Conservation (phyloP, 768 basidiomycete species). For the Pleurotus citrinopileatus region DNA sequence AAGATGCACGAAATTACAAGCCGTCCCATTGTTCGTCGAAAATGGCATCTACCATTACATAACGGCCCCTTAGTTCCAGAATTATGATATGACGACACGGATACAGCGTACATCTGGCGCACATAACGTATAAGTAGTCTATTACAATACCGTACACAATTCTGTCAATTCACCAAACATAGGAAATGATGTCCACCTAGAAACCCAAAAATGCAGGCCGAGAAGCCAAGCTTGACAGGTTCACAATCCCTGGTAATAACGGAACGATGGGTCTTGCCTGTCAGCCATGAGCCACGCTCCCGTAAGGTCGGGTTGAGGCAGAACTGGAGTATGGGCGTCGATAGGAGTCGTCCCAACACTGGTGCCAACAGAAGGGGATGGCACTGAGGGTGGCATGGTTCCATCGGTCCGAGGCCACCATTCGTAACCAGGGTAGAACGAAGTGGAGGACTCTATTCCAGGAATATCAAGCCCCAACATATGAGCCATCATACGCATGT, state of each 20-base stretch:
- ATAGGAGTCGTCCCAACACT: neutral
- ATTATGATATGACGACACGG: slow-evolving; percentile 17
- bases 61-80: no score
- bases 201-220: neutral
- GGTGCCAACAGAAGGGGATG: neutral
- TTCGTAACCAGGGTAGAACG: slow-evolving; percentile 56
- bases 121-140: neutral
- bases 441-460: slow-evolving; percentile 59
- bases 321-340: neutral
- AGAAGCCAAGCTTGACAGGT: neutral
- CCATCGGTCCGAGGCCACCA: slow-evolving; percentile 54
- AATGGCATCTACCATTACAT: slow-evolving; percentile 15
- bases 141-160: no score
- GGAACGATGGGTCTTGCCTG: neutral
- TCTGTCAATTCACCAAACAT: no score
- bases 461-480: slow-evolving; percentile 69
- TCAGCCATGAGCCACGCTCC: slow-evolving; percentile 7
- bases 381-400: neutral
- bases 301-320: neutral
- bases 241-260: slow-evolving; percentile 2
- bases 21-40: slow-evolving; percentile 15
- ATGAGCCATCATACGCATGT: slow-evolving; percentile 66
- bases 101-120: slow-evolving; percentile 13
- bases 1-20: slow-evolving; percentile 9
- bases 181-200: neutral